phyloP scores from a whole-genome alignment of 2,329 filamentous ascomycete species.

The Beauveria asiatica region DNA sequence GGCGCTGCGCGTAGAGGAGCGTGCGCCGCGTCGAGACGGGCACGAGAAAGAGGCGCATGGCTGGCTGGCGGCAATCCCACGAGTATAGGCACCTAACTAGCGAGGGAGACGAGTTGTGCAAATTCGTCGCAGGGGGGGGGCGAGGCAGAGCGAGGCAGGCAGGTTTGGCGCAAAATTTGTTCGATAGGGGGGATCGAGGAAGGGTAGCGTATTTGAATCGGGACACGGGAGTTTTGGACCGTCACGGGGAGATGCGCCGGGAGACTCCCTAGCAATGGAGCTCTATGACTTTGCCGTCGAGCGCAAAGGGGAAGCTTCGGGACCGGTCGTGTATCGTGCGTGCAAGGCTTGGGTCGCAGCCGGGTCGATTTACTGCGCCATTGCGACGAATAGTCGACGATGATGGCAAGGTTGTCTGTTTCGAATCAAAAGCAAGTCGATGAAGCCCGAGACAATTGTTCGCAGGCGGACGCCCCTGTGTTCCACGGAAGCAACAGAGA shows the following conservation, averaged over 20 bases:
- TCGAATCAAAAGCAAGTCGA: not conserved
- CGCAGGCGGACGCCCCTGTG: not conserved
- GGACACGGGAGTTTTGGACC: not conserved
- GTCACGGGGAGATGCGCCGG: not conserved
- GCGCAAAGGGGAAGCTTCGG: not conserved
- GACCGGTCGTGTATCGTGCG: not conserved
- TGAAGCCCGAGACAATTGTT: not conserved
- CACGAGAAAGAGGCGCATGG: constrained; percentile 88
- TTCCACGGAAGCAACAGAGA: not conserved
- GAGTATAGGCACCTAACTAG: too few relatives aligned
- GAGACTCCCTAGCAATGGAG: not conserved
- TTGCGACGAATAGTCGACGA: not conserved
- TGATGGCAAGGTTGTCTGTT: not conserved
- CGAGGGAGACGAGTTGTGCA: not conserved
- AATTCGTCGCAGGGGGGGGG: too few relatives aligned
- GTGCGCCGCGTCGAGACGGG: constrained; percentile 87
- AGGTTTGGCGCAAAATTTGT: too few relatives aligned
- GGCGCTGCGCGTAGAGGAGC: constrained; percentile 82
- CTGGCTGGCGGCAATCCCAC: constrained; percentile 13
- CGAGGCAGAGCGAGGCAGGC: too few relatives aligned
- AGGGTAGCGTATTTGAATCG: not conserved
- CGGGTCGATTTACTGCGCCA: not conserved
- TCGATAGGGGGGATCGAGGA: not conserved
- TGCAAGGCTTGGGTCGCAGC: not conserved
- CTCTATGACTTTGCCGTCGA: not conserved